Evolutionary conservation across 1,284 basidiomycete species (phyloP), one percentile per base, ranked within the genome.

Genomic region (Vanrija pseudolonga): DNA sequence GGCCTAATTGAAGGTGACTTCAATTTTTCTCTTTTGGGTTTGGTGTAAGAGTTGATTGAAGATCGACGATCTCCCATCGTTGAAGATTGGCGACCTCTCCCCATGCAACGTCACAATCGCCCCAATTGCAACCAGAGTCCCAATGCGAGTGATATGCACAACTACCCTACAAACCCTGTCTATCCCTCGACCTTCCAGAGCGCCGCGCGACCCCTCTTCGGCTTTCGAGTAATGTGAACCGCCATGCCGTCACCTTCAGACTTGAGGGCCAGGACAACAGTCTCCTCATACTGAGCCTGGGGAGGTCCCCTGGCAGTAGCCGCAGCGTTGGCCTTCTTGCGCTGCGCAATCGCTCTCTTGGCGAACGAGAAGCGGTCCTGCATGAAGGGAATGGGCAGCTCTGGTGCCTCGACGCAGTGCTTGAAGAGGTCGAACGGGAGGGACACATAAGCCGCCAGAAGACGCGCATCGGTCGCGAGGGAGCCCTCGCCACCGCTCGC

Each of bases 311-410:
- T 26, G 6, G 17, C 43, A 11, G 8, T 28, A 43, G 82, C 84
- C 54, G 82, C 82, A 50, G 84, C 80, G 62, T 83, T 80, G 9
- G 82, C 83, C 63, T 77, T 77, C 74, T 89, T 92, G 62, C 90
- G 82, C 66, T 86, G 68, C 62, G 89, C 87, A 67, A 92, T 87
- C 11, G 85, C 88, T 60, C 89, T 87, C 76, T 92, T 92, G 12
- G 89, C 88, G 74, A 92, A 93, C 66, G 86, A 87, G 78, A 91
- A 93, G 47, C 90, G 85, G 56, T 84, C 83, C 70, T 91, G 89
- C 75, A 88, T 88, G 56, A 87, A 83, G 6, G 50, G 56, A 28
- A 76, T 68, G 11, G 68, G 66, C 11, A 74, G 56, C 6, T 64
- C 55, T 12, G 69, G 61, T 17, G 65, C 66, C 54, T 76, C 74